phyloP scores from a whole-genome alignment of 495 filamentous ascomycete genomes.

The Achaetomiella virescens region DNA sequence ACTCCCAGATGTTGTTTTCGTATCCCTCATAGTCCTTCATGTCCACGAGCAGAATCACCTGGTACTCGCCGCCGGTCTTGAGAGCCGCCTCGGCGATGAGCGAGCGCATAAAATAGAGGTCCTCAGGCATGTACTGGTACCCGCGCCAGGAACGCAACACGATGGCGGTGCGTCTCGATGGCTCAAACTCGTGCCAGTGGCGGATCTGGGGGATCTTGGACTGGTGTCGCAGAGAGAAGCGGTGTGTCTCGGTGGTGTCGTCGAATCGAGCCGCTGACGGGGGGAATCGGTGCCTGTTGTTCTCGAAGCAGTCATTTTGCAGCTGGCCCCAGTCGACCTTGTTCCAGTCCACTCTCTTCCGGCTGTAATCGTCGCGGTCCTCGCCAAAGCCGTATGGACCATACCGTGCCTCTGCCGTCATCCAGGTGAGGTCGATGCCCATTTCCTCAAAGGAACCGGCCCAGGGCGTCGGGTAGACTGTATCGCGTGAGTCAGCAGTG shows the following conservation, averaged over 20 bases:
- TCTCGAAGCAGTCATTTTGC: constrained; percentile 62
- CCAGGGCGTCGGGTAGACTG: constrained; percentile 28
- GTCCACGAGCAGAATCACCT: constrained; percentile 53
- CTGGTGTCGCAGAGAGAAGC: constrained; percentile 21
- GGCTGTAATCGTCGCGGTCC: constrained; percentile 19
- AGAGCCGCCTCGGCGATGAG: constrained; percentile 51
- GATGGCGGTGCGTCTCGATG: constrained; percentile 32
- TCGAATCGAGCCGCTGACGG: constrained; percentile 10
- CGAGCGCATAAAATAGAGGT: constrained; percentile 45
- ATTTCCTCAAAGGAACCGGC: constrained; percentile 28
- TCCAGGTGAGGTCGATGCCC: constrained; percentile 25
- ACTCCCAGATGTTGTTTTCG: constrained; percentile 45
- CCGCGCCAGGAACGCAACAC: constrained; percentile 40
- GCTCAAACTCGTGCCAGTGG: constrained; percentile 29
- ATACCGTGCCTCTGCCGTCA: constrained; percentile 25
- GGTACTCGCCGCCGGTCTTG: constrained; percentile 52
- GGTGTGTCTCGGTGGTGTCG: constrained; percentile 21
- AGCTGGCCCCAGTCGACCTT: constrained; percentile 66
- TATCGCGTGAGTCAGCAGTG: constrained; percentile 11
- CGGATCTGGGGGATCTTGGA: constrained; percentile 21
- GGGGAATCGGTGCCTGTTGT: constrained; percentile 60
- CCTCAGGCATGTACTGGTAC: constrained; percentile 37
- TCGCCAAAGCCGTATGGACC: constrained; percentile 30
- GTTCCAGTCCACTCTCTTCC: constrained; percentile 62
- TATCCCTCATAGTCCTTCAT: constrained; percentile 46